Evolutionary conservation across 2,329 filamentous ascomycete species (phyloP), one percentile per base, ranked within the genome.

Genomic region (Septoria petroselini): DNA sequence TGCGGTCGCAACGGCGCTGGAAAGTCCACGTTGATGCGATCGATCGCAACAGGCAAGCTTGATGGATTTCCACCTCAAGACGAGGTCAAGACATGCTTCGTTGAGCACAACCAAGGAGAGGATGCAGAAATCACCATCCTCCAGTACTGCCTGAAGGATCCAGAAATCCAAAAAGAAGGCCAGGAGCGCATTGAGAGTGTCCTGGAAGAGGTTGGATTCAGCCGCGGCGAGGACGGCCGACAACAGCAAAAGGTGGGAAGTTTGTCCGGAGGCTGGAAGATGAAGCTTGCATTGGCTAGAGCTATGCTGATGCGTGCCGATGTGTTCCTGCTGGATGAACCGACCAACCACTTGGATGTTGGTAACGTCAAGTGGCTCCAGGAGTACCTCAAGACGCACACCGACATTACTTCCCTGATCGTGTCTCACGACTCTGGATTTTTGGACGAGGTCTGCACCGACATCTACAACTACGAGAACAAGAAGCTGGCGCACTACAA

Each of bases 11-110:
- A 98, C 70, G 93, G 93, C 75, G 90, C 91, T 50, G 93, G 93
- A 67, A 98, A 98, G 76, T 97, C 93, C n/a, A 98, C 93, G 1
- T 80, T 98, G 51, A 97, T 98, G 93, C 88, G 89, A 68, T 90
- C 87, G 69, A 98, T 98, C 64, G 88, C 93, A 42, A 86, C 86
- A 52, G 91, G 91, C 66, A 98, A 98, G 78, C 80, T 98, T 3
- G 93, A 98, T 71, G 93, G 93, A 7, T 98, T 98, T 75, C 93
- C 93, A 30, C 78, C 89, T 12, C 90, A 93, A 68, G 90, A 96
- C 58, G 85, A 91, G 52, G 83, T 98, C 63, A 86, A 88, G 63
- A 97, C 91, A 8, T 97, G 91, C 73, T 98, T 97, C 66, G 93
- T 98, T 35, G 93, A 98, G 76, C 93, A 98, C 77, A 97, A 97